Percentiles rank a stretch among this genome's conserved stretches.
These are phyloP conservation scores for Dactylellina drechsleri DNA, from an alignment of 2,329 filamentous ascomycete genomes.

Conservation along the genomic window DNA sequence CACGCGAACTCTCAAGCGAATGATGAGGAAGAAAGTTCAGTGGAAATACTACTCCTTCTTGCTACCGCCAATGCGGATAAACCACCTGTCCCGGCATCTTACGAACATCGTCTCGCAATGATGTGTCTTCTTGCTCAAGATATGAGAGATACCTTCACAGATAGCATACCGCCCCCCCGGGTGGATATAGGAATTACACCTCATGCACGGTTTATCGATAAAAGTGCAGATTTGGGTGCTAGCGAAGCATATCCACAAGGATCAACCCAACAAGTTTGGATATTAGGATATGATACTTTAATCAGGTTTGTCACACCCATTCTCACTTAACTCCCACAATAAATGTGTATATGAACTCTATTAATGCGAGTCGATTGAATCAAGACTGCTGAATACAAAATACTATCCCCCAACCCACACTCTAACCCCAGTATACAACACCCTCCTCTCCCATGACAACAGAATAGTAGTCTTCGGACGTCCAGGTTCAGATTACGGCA, in stretches of 20 bases:
- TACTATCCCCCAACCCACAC: conserved; percentile 51
- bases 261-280: conserved; percentile 28
- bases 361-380: too few relatives aligned
- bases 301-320: conserved; percentile 1
- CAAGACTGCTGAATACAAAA: conserved; percentile 36
- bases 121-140: conserved; percentile 53
- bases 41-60: conserved; percentile 27
- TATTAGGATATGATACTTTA: conserved; percentile 43
- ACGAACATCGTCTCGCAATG: conserved; percentile 47
- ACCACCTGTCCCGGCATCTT: conserved; percentile 26
- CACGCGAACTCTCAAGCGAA: too few relatives aligned
- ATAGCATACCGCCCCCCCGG: not conserved
- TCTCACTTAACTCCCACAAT: not conserved
- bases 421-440: conserved; percentile 14
- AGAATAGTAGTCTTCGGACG: conserved; percentile 34
- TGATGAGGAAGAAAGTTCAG: not conserved
- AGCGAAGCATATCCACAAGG: conserved; percentile 6
- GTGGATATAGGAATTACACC: conserved; percentile 39
- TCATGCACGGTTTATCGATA: conserved; percentile 46
- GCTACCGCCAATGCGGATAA: conserved; percentile 50
- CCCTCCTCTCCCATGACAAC: conserved; percentile 28
- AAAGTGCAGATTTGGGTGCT: conserved; percentile 17
- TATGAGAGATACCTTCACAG: conserved; percentile 10
- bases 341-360: not conserved
- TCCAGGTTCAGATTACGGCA: conserved; percentile 21